Conservation (phyloP, 2,329 filamentous ascomycete genomes). For the Scopulariopsis brevicaulis region DNA sequence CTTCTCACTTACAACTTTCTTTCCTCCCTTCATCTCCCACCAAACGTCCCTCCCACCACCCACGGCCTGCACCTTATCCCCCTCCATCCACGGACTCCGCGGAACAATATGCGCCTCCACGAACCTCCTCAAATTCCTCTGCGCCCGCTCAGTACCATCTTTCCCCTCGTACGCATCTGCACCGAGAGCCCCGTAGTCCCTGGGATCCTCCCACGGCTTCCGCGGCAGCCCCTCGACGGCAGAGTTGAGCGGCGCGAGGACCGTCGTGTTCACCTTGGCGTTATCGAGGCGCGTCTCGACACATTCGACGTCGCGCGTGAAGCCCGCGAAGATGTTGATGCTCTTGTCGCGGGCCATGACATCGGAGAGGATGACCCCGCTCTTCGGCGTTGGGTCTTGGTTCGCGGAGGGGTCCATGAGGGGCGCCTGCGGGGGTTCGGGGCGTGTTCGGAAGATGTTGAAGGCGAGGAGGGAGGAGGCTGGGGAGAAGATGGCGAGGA, state of each 20-base stretch:
- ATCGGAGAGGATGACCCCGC: conserved; percentile 61
- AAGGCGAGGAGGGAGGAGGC: neutral
- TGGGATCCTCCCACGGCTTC: conserved; percentile 76
- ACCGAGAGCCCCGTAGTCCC: conserved; percentile 59
- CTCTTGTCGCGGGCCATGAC: conserved; percentile 68
- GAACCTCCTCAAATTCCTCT: conserved; percentile 65
- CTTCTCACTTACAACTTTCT: conserved; percentile 46
- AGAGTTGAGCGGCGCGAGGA: conserved; percentile 78
- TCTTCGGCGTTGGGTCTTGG: neutral
- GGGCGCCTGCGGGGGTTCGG: neutral
- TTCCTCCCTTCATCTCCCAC: conserved; percentile 67
- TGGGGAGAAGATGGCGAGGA: neutral
- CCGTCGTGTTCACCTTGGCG: conserved; percentile 58
- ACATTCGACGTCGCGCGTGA: conserved; percentile 64
- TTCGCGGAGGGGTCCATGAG: neutral
- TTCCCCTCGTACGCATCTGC: conserved; percentile 64
- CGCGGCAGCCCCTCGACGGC: conserved; percentile 66
- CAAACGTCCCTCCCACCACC: conserved; percentile 58
- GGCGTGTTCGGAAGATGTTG: conserved; percentile 2
- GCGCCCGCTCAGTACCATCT: conserved; percentile 65
- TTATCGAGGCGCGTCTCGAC: conserved; percentile 60
- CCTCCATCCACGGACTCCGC: conserved; percentile 62
- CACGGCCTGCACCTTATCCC: conserved; percentile 53
- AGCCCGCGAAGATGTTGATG: conserved; percentile 75
- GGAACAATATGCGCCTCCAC: conserved; percentile 78